Conservation (phyloP, 108 stramenopile genomes). For the Nitzschia putrida region DNA sequence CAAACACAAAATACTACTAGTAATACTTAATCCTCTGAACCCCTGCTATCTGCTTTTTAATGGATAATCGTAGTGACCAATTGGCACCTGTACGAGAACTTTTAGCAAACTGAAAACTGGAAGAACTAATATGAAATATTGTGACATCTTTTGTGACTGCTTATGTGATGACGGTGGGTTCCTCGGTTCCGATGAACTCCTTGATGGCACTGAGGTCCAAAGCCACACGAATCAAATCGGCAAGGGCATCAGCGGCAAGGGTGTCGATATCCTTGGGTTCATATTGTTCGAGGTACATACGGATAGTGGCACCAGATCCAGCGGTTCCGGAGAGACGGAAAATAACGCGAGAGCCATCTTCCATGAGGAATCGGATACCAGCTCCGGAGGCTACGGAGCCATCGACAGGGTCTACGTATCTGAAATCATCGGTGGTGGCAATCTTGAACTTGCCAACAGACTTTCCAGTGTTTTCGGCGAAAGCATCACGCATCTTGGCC, state of each 20-base stretch:
- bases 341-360: slow-evolving; percentile 94
- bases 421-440: slow-evolving; percentile 93
- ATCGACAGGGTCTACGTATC: slow-evolving; percentile 96
- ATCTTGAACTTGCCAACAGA: slow-evolving; percentile 84
- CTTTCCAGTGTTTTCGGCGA: slow-evolving; percentile 68
- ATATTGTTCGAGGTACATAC: slow-evolving; percentile 99
- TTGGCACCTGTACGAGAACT: no score
- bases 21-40: no score
- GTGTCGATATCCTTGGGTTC: slow-evolving; percentile 81
- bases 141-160: neutral
- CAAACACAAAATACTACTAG: no score
- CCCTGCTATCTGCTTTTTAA: no score
- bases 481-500: slow-evolving; percentile 87
- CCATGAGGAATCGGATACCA: slow-evolving; percentile 94
- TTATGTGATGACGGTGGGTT: slow-evolving; percentile 99
- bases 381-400: slow-evolving; percentile 89
- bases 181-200: slow-evolving; percentile 90
- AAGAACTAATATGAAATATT: no score
- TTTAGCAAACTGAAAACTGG: no score
- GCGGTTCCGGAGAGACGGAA: slow-evolving; percentile 99
- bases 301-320: slow-evolving; percentile 97
- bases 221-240: slow-evolving; percentile 85
- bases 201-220: slow-evolving; percentile 88
- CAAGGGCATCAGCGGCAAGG: slow-evolving; percentile 77
- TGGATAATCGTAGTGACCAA: no score